Evolutionary conservation across 345 rosid species (phyloP).

Genomic region (Lagerstroemia speciosa): DNA sequence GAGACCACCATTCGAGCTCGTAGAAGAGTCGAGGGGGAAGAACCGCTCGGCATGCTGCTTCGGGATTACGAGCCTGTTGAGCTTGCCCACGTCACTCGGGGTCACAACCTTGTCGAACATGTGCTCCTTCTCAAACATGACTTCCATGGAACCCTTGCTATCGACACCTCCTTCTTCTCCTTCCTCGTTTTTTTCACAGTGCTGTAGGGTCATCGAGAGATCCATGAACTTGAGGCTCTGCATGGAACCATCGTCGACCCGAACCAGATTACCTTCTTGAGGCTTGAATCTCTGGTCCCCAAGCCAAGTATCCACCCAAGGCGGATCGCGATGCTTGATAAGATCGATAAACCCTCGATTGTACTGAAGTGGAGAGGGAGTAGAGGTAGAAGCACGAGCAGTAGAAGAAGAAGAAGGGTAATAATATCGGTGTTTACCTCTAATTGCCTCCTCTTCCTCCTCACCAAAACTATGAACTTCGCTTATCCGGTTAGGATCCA

Average conservation of each 20-base stretch:
- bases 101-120: conserved; percentile 53
- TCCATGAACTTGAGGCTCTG: conserved; percentile 8
- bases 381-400: not conserved
- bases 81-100: conserved; percentile 60
- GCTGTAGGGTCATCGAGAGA: conserved; percentile 1
- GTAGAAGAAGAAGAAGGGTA: conserved; percentile 1
- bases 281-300: not conserved
- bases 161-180: not conserved
- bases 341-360: conserved; percentile 4
- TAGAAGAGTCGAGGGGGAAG: conserved; percentile 65
- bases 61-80: conserved; percentile 48
- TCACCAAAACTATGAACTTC: not conserved
- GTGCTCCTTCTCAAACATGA: conserved; percentile 30
- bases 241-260: not conserved
- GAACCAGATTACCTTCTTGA: not conserved
- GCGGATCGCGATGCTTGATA: not conserved
- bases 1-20: conserved; percentile 57
- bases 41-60: conserved; percentile 65
- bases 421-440: conserved; percentile 6
- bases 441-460: not conserved
- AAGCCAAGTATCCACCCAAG: conserved; percentile 7
- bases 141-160: conserved; percentile 7
- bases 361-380: conserved; percentile 1
- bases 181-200: not conserved
- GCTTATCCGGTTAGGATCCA: not conserved